A percentile compares a stretch with the other conserved stretches of the same genome.
Conservation (phyloP, 345 rosid species). For the Luvunga scandens region DNA sequence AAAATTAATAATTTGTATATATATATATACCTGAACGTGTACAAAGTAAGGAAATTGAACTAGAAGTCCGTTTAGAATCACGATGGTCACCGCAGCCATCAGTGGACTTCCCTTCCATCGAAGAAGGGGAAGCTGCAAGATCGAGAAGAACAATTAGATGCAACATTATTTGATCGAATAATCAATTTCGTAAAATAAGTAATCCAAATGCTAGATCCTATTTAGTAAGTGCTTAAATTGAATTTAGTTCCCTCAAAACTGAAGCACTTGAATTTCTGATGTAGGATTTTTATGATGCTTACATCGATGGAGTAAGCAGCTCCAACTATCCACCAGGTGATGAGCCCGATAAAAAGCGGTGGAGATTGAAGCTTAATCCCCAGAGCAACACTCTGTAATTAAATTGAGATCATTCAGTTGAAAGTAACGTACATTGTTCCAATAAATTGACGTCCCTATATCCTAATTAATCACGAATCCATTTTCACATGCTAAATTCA, state of each 20-base stretch:
- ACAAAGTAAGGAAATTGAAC: neutral
- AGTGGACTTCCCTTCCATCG: neutral
- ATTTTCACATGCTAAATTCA: too few species aligned
- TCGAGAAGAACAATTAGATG: neutral
- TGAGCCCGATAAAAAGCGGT: neutral
- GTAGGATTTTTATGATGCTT: neutral
- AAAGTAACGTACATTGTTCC: too few species aligned
- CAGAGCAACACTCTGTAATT: neutral
- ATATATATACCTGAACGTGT: neutral
- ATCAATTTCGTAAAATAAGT: too few species aligned
- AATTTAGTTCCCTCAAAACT: too few species aligned
- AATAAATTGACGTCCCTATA: too few species aligned
- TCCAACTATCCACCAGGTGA: neutral
- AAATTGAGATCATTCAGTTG: neutral
- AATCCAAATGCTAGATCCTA: too few species aligned
- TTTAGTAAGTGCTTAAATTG: too few species aligned
- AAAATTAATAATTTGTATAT: neutral
- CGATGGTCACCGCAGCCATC: neutral
- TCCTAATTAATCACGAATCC: too few species aligned
- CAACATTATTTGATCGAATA: neutral
- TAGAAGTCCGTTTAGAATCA: constrained; percentile 6
- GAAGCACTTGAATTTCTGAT: too few species aligned
- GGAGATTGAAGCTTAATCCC: neutral
- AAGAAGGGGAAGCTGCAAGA: neutral
- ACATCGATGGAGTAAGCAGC: neutral